Evolutionary conservation across 2,329 filamentous ascomycete species (phyloP).

Genomic region (Kalaharituber pfeilii): DNA sequence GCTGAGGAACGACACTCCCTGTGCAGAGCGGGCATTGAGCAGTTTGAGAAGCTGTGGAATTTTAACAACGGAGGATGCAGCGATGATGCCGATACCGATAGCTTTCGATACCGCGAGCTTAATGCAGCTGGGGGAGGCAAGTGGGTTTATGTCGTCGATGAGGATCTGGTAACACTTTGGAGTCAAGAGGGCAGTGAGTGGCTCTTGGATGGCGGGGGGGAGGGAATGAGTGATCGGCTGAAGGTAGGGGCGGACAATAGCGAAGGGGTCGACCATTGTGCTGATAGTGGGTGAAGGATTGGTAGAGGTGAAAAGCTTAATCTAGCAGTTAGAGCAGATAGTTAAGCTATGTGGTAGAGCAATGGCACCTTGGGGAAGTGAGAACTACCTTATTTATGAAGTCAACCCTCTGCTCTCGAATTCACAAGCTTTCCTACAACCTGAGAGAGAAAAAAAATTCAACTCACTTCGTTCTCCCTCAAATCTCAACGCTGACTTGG

Average conservation of each 20-base stretch:
- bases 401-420: no score
- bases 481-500: no score
- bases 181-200: slow-evolving; percentile 65
- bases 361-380: no score
- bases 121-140: slow-evolving; percentile 58
- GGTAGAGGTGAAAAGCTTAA: no score
- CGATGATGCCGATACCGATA: slow-evolving; percentile 84
- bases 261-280: no score
- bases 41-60: slow-evolving; percentile 94
- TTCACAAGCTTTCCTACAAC: no score
- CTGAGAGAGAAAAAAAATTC: no score
- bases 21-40: slow-evolving; percentile 57
- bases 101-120: slow-evolving; percentile 84
- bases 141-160: slow-evolving; percentile 62
- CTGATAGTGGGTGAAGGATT: no score
- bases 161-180: slow-evolving; percentile 69
- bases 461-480: no score
- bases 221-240: slow-evolving; percentile 54
- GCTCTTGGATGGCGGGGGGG: slow-evolving; percentile 54
- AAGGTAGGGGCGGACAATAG: slow-evolving; percentile 39
- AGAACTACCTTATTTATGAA: no score
- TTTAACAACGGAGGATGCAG: slow-evolving; percentile 79
- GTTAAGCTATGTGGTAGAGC: no score
- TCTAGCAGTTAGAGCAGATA: no score
- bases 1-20: slow-evolving; percentile 72